Evolutionary conservation across 2,329 filamentous ascomycete genomes (phyloP).

Genomic region (Didymella keratinophila): DNA sequence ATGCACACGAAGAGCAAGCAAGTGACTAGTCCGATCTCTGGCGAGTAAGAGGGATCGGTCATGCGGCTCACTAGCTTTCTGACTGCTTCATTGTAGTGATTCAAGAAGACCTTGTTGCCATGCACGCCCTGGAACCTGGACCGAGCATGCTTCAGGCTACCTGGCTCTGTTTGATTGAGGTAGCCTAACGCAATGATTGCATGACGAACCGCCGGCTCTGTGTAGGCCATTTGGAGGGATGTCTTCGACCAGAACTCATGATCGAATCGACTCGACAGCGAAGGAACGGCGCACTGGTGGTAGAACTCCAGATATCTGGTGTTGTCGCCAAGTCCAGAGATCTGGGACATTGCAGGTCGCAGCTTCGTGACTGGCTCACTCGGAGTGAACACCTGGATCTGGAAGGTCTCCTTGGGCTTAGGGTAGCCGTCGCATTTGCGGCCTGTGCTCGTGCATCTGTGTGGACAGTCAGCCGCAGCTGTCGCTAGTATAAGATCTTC

Average conservation of each 20-base stretch:
- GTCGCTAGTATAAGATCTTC: background rate
- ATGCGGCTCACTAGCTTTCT: conserved; percentile 43
- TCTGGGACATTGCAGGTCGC: conserved; percentile 9
- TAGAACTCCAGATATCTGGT: conserved; percentile 53
- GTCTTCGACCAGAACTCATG: conserved; percentile 54
- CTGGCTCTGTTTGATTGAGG: conserved; percentile 37
- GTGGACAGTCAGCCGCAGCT: conserved; percentile 4
- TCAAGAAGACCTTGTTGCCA: conserved; percentile 40
- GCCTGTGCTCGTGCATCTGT: conserved; percentile 41
- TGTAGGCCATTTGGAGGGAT: conserved; percentile 52
- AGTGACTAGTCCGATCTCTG: conserved; percentile 51
- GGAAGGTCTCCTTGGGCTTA: conserved; percentile 4
- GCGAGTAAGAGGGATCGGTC: conserved; percentile 41
- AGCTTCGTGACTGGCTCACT: background rate
- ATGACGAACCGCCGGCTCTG: conserved; percentile 54
- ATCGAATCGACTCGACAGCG: conserved; percentile 45
- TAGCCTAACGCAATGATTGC: conserved; percentile 55
- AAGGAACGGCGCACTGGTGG: conserved; percentile 48
- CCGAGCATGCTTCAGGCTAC: conserved; percentile 33
- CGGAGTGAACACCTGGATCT: conserved; percentile 6
- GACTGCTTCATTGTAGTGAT: conserved; percentile 55
- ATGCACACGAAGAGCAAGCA: conserved; percentile 56
- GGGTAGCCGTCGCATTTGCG: conserved; percentile 43
- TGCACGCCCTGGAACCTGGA: conserved; percentile 7
- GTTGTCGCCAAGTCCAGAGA: conserved; percentile 25